These are phyloP conservation scores for Volutella citrinella DNA, from an alignment of 2,329 filamentous ascomycete species.

Conservation along the genomic window DNA sequence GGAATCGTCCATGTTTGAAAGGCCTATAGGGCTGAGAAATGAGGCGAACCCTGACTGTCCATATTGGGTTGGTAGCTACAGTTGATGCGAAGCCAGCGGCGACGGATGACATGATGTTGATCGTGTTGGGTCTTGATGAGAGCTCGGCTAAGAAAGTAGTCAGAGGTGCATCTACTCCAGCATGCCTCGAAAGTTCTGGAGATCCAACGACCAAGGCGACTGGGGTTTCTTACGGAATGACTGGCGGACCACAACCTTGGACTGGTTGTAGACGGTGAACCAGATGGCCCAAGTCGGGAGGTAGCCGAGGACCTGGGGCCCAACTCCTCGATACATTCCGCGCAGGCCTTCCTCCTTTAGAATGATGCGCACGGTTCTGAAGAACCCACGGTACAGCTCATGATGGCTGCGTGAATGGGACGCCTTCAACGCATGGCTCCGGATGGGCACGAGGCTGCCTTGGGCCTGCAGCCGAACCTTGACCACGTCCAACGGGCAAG, in stretches of 20 bases:
- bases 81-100: conserved; percentile 84
- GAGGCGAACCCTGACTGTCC: conserved; percentile 96
- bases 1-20: conserved; percentile 12
- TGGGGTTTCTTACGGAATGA: conserved; percentile 57
- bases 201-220: too few species aligned
- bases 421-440: too few species aligned
- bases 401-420: conserved; percentile 41
- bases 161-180: conserved; percentile 41
- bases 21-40: conserved; percentile 81
- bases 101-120: conserved; percentile 84
- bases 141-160: conserved; percentile 61
- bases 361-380: conserved; percentile 81
- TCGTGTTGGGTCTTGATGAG: conserved; percentile 5
- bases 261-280: conserved; percentile 90
- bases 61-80: conserved; percentile 94
- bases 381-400: conserved; percentile 75
- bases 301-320: conserved; percentile 91
- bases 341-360: conserved; percentile 82
- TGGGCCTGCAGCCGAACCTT: conserved; percentile 97
- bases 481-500: conserved; percentile 95
- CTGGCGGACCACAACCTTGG: conserved; percentile 68
- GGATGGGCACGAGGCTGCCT: conserved; percentile 66
- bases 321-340: conserved; percentile 88
- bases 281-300: conserved; percentile 97
- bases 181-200: not conserved